These are phyloP conservation scores for Elymus sibiricus DNA, from an alignment of 176 grass and related monocot genomes.

Conservation along the genomic window DNA sequence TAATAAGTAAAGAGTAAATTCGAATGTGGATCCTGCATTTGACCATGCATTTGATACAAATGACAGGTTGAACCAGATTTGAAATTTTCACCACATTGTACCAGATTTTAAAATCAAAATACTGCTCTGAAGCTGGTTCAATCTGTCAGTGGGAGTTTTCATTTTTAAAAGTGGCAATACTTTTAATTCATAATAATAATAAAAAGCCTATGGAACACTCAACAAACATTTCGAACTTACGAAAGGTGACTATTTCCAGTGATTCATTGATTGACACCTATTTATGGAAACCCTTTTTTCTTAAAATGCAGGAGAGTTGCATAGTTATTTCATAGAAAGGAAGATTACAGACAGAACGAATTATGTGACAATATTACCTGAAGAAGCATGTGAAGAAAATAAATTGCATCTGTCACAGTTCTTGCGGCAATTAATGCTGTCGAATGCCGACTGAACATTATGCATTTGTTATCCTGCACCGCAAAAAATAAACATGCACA, in stretches of 20 bases:
- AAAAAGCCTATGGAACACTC: neutral
- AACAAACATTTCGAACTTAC: neutral
- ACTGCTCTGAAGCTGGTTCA: neutral
- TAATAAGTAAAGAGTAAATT: neutral
- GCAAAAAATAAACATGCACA: neutral
- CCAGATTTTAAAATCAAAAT: neutral
- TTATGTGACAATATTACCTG: conserved; percentile 42
- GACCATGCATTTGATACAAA: neutral
- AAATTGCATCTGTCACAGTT: conserved; percentile 73
- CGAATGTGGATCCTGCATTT: neutral
- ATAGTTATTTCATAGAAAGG: neutral
- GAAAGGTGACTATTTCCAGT: neutral
- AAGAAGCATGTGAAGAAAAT: conserved; percentile 80
- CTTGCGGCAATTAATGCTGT: conserved; percentile 49
- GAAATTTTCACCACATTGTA: neutral
- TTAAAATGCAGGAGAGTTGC: conserved; percentile 6
- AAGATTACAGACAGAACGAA: neutral
- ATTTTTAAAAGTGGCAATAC: neutral
- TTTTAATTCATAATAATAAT: neutral
- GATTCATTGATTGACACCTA: neutral
- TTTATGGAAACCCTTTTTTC: neutral
- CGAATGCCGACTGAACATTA: conserved; percentile 55
- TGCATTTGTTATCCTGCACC: conserved; percentile 61
- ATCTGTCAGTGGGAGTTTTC: neutral
- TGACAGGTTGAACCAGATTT: neutral